These are phyloP conservation scores for Euphorbia tirucalli DNA, from an alignment of 345 rosid genomes.

Conservation along the genomic window DNA sequence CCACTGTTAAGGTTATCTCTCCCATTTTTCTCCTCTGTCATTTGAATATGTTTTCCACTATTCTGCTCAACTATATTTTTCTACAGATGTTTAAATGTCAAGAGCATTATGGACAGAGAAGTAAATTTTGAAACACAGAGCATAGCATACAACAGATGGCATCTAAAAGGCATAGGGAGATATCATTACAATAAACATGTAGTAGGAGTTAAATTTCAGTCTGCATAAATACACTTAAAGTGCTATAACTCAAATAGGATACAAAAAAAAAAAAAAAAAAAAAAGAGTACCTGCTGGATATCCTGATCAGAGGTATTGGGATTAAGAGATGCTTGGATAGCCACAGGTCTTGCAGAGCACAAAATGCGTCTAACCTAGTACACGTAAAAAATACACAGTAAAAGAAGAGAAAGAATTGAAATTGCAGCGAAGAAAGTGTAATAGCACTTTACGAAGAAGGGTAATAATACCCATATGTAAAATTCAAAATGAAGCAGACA, in stretches of 20 bases:
- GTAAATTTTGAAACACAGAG: not conserved
- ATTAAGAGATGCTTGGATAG: slow-evolving; percentile 71
- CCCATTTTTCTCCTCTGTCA: not conserved
- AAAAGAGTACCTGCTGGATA: slow-evolving; percentile 90
- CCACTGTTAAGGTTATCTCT: too few relatives aligned
- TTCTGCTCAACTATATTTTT: not conserved
- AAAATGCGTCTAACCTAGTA: slow-evolving; percentile 83
- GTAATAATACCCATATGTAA: not conserved
- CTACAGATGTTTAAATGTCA: not conserved
- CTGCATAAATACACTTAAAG: not conserved
- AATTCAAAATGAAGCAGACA: not conserved
- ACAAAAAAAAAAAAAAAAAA: slow-evolving; percentile 7
- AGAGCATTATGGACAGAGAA: not conserved
- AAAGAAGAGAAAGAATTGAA: not conserved
- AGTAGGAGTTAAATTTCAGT: not conserved
- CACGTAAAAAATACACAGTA: slow-evolving; percentile 10
- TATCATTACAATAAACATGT: not conserved
- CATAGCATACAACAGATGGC: not conserved
- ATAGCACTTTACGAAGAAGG: not conserved
- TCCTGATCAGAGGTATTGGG: slow-evolving; percentile 89
- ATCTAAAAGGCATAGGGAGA: not conserved
- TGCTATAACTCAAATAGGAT: not conserved
- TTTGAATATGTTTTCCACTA: not conserved
- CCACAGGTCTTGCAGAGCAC: slow-evolving; percentile 86
- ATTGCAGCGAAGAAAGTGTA: slow-evolving; percentile 9